Base-by-base conservation (phyloP, 805 yeast species). In the Millerozyma acaciae region DNA sequence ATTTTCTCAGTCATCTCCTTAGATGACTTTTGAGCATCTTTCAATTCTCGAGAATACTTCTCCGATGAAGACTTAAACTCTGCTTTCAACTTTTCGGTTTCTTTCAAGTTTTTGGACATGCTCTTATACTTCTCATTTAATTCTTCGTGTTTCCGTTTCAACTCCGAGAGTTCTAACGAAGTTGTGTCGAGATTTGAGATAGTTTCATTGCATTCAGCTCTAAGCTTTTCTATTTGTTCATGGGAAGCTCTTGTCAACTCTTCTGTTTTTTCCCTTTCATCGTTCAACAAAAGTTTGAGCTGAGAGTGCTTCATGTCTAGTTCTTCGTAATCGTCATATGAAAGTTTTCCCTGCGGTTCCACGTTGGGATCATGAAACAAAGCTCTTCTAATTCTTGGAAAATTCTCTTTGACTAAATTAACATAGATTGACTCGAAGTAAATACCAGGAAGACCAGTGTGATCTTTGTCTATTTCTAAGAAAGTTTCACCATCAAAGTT, bases 391-490 rank as follows among this genome's bases (percentile, higher is more conserved):
- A 93, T 75, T 37, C 96, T 69, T 6, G 58, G 44, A 40, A 72
- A 76, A 47, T 86, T 83, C 2, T 83, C 93, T 40, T 78, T 78
- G 26, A 93, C 61, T 32, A 88, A 60, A 3, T 62, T 63, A 3
- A 84, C 78, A 51, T 86, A 86, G 2, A 68, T 58, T 0, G 73
- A 52, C 37, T 80, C 81, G 50, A 93, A 82, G 47, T 73, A 87
- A 1, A 90, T 83, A 37, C 78, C 76, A 0, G 97, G 98, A 26
- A 90, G 69, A 1, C 98, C 98, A 1, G 95, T 78, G 2, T 78
- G 80, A 51, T 87, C 96, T 41, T 74, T 71, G 4, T 67, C 65
- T 2, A 80, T 75, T 12, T 67, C 62, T 16, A 75, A 55, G 17
- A 75, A 62, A 15, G 65, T 62, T 2, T 69, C 70, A 3, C 68